phyloP scores from a whole-genome alignment of 306 rosid species.

The Fragaria ananassa region DNA sequence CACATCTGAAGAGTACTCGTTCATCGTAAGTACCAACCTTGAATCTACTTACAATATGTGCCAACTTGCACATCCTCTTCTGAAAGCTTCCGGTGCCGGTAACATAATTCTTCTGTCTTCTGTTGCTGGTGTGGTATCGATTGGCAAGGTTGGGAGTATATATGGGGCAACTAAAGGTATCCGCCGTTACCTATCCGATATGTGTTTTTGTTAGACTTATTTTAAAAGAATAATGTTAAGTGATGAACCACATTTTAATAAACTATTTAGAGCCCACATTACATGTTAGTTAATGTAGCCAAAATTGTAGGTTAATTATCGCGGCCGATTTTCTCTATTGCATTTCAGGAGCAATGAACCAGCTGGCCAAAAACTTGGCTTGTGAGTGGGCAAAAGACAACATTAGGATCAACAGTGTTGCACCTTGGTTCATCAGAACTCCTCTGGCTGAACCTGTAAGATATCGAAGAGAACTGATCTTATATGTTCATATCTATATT shows the following conservation, averaged over 20 bases:
- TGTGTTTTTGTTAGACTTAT: too few relatives aligned
- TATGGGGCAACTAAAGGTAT: constrained; percentile 45
- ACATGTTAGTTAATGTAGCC: too few relatives aligned
- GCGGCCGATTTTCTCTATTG: neutral
- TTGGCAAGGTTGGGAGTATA: constrained; percentile 3
- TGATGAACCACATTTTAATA: too few relatives aligned
- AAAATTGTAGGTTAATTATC: neutral
- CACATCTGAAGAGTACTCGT: constrained; percentile 41
- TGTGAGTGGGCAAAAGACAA: constrained; percentile 67
- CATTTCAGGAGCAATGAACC: constrained; percentile 49
- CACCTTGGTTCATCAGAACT: constrained; percentile 46
- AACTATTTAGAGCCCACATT: too few relatives aligned
- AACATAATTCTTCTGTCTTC: constrained; percentile 40
- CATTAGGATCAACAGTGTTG: constrained; percentile 47
- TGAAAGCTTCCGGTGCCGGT: constrained; percentile 40
- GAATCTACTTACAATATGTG: constrained; percentile 39
- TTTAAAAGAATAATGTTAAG: too few relatives aligned
- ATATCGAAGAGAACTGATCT: neutral
- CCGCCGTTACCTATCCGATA: too few relatives aligned
- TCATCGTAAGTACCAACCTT: constrained; percentile 32
- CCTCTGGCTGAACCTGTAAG: constrained; percentile 20
- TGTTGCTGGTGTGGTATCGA: constrained; percentile 18
- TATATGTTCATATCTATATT: neutral
- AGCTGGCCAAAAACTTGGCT: constrained; percentile 43
- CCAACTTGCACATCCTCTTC: constrained; percentile 54